Evolutionary conservation across 1,284 basidiomycete genomes (phyloP).

Genomic region (Irpex rosettiformis): DNA sequence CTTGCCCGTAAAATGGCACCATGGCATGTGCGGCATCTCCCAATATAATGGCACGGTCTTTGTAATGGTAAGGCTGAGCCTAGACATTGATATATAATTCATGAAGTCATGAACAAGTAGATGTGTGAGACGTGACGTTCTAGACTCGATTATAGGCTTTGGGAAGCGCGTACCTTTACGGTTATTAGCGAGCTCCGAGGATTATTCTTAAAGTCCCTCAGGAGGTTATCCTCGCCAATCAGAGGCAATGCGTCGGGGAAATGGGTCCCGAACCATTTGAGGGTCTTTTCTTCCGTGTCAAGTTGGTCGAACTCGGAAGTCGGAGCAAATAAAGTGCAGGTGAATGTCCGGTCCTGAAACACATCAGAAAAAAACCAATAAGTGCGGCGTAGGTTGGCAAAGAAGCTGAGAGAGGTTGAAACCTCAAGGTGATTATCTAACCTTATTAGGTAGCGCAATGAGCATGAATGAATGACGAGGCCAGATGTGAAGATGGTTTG

Average conservation of each 20-base stretch:
- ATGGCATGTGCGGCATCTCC: conserved; percentile 97
- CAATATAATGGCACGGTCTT: conserved; percentile 83
- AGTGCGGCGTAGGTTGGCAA: conserved; percentile 19
- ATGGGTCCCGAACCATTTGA: conserved; percentile 78
- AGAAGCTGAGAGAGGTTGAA: conserved; percentile 14
- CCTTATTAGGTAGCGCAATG: conserved; percentile 96
- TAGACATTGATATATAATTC: conserved; percentile 28
- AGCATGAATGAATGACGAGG: conserved; percentile 98
- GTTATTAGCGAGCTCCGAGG: conserved; percentile 88
- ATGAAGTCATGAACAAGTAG: neutral
- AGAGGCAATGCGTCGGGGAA: conserved; percentile 86
- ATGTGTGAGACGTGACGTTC: conserved; percentile 9
- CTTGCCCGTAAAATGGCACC: conserved; percentile 99
- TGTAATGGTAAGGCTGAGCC: conserved; percentile 88
- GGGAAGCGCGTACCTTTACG: conserved; percentile 66
- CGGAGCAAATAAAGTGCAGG: conserved; percentile 92
- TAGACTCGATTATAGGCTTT: conserved; percentile 15
- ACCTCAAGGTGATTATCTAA: conserved; percentile 32
- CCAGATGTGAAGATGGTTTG: conserved; percentile 98
- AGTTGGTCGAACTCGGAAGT: conserved; percentile 74
- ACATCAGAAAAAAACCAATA: conserved; percentile 21
- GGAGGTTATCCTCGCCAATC: conserved; percentile 78
- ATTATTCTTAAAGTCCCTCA: conserved; percentile 78
- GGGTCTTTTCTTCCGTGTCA: conserved; percentile 53
- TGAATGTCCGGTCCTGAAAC: conserved; percentile 77